These are phyloP conservation scores for Fusarium protoensiforme DNA, from an alignment of 2,329 filamentous ascomycete genomes.

Conservation along the genomic window DNA sequence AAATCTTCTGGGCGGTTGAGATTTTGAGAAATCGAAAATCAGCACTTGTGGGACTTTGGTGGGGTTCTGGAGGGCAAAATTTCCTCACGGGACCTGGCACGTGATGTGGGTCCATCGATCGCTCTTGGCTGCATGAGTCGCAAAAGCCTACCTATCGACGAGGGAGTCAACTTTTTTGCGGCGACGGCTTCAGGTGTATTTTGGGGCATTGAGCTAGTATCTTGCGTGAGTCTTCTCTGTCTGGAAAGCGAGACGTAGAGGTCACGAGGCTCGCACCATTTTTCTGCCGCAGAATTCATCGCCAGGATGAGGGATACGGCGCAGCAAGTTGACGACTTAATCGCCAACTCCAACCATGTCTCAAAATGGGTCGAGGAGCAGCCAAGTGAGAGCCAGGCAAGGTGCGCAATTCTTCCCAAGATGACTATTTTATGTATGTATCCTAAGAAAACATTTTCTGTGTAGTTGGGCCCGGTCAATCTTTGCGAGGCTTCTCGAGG, in stretches of 20 bases:
- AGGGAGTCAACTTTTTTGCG: conserved; percentile 11
- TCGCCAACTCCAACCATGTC: conserved; percentile 51
- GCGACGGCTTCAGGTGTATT: conserved; percentile 11
- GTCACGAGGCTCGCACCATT: background rate
- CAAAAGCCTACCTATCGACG: conserved; percentile 26
- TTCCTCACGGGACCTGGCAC: conserved; percentile 48
- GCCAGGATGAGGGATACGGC: conserved; percentile 39
- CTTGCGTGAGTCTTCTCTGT: background rate
- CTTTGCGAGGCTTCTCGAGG: conserved; percentile 60
- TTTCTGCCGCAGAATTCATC: background rate
- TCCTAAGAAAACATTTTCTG: conserved; percentile 33
- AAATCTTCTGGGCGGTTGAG: conserved; percentile 34
- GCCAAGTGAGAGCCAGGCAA: conserved; percentile 46
- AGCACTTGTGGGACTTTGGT: conserved; percentile 42
- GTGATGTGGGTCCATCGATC: conserved; percentile 35
- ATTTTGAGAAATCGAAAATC: conserved; percentile 33
- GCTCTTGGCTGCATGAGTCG: background rate
- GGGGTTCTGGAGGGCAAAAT: conserved; percentile 49
- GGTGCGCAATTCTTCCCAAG: conserved; percentile 46
- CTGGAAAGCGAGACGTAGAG: background rate
- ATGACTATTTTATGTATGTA: conserved; percentile 22
- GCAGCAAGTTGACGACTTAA: conserved; percentile 45
- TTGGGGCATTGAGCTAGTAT: conserved; percentile 1
- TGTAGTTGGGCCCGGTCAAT: conserved; percentile 51
- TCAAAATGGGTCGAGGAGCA: conserved; percentile 58